These are phyloP conservation scores for Galeopsis tetrahit DNA, from an alignment of 257 asterid genomes.

Conservation along the genomic window DNA sequence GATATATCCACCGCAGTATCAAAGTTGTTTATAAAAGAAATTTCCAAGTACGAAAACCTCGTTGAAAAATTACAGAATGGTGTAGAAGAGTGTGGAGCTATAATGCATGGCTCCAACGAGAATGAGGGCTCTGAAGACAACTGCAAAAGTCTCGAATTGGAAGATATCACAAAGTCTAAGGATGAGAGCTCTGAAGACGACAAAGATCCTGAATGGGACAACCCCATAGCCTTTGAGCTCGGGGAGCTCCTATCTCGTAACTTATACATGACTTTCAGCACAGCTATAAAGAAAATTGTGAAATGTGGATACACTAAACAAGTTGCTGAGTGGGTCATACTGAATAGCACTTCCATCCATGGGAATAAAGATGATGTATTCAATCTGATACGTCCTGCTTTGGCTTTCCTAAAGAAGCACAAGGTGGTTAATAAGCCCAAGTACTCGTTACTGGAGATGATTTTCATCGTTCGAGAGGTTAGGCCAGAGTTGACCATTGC, in stretches of 20 bases:
- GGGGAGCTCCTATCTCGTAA: conserved; percentile 55
- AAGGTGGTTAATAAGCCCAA: conserved; percentile 41
- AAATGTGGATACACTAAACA: conserved; percentile 62
- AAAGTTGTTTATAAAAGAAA: conserved; percentile 49
- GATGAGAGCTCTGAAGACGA: conserved; percentile 35
- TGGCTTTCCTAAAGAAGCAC: conserved; percentile 52
- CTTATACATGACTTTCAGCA: conserved; percentile 46
- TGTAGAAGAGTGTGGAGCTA: conserved; percentile 41
- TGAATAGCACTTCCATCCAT: conserved; percentile 59
- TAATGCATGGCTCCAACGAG: conserved; percentile 31
- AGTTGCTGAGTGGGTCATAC: conserved; percentile 67
- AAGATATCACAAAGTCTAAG: no score
- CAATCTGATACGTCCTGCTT: conserved; percentile 69
- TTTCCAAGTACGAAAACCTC: conserved; percentile 58
- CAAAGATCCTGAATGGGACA: conserved; percentile 63
- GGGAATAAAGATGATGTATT: conserved; percentile 66
- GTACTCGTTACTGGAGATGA: conserved; percentile 69
- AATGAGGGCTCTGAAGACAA: no score
- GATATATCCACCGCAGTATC: conserved; percentile 42
- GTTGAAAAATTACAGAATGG: conserved; percentile 44
- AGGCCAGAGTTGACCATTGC: conserved; percentile 55
- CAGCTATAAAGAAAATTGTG: conserved; percentile 59
- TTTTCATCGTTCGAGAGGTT: conserved; percentile 70
- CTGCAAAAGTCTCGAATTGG: no score
- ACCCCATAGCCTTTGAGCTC: conserved; percentile 54